A percentile compares a stretch with the other conserved stretches of the same genome.
Conservation (phyloP, 352 stramenopile genomes). For the Globisporangium rhizosaccharum region DNA sequence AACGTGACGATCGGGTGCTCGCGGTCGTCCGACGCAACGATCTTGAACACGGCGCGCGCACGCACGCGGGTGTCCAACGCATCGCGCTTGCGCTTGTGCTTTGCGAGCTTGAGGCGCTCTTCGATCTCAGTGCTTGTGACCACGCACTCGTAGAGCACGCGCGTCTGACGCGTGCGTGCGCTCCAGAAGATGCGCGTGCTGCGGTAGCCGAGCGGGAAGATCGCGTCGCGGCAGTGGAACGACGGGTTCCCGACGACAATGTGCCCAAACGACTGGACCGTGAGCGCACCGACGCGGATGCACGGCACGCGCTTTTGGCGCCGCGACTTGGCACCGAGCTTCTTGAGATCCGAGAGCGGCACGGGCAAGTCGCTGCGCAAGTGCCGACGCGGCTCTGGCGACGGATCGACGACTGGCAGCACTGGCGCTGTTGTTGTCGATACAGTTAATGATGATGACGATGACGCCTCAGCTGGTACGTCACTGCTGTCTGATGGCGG, state of each 20-base stretch:
- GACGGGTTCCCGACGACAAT: constrained; percentile 70
- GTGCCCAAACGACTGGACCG: constrained; percentile 74
- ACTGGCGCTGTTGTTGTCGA: constrained; percentile 5
- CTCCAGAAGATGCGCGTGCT: constrained; percentile 94
- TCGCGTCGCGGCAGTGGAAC: constrained; percentile 85
- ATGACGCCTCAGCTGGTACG: too few species aligned
- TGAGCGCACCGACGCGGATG: constrained; percentile 73
- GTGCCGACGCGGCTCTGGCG: constrained; percentile 29
- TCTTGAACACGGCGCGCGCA: constrained; percentile 61
- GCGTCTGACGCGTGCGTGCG: constrained; percentile 29
- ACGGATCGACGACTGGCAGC: constrained; percentile 44
- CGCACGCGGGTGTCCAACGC: constrained; percentile 4
- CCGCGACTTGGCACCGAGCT: constrained; percentile 43
- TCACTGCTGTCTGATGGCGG: neutral
- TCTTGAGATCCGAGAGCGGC: constrained; percentile 48
- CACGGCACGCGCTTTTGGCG: constrained; percentile 43
- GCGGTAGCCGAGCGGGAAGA: constrained; percentile 88
- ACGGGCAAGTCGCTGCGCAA: constrained; percentile 41
- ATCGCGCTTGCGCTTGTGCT: neutral
- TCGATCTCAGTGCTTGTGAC: constrained; percentile 80
- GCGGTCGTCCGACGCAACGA: constrained; percentile 66
- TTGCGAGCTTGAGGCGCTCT: constrained; percentile 20
- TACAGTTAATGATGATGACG: neutral
- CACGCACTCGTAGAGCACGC: constrained; percentile 90
- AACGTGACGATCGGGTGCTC: constrained; percentile 57